Conservation (phyloP, 169 alveolate species). For the Babesia sp. region DNA sequence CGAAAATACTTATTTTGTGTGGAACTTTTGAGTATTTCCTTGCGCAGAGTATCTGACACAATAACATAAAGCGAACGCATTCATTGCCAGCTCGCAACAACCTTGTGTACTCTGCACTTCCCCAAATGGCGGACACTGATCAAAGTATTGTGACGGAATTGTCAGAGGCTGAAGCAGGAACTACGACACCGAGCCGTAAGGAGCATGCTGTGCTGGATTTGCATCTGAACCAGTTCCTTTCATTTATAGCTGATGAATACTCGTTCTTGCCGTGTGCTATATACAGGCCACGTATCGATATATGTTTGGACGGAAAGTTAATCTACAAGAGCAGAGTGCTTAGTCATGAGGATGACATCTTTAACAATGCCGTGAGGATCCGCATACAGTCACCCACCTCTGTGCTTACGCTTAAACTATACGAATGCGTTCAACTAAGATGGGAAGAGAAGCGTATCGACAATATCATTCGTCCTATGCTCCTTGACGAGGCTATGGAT, state of each 20-base stretch:
- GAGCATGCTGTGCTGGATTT: constrained; percentile 46
- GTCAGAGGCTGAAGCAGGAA: too few relatives aligned
- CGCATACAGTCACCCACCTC: constrained; percentile 44
- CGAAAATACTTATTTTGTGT: too few relatives aligned
- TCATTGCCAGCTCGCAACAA: too few relatives aligned
- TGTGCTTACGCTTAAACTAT: constrained; percentile 50
- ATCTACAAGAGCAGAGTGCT: constrained; percentile 48
- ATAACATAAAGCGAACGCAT: too few relatives aligned
- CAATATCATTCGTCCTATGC: constrained; percentile 16
- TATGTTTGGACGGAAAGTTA: constrained; percentile 31
- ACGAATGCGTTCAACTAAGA: constrained; percentile 46
- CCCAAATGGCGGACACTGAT: too few relatives aligned
- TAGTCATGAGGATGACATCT: constrained; percentile 33
- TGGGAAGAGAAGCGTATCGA: constrained; percentile 22
- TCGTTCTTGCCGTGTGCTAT: constrained; percentile 51
- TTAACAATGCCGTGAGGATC: constrained; percentile 39
- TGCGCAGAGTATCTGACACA: too few relatives aligned
- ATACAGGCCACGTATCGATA: constrained; percentile 54
- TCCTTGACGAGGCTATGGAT: constrained; percentile 27
- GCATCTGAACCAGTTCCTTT: constrained; percentile 54
- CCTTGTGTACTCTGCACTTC: too few relatives aligned
- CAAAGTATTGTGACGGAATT: too few relatives aligned
- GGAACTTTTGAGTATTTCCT: too few relatives aligned
- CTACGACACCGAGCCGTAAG: too few relatives aligned
- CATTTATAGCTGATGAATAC: constrained; percentile 49